Percentiles rank a stretch among this genome's conserved stretches.
Conservation (phyloP, 345 rosid species). For the Gossypioides kirkii region DNA sequence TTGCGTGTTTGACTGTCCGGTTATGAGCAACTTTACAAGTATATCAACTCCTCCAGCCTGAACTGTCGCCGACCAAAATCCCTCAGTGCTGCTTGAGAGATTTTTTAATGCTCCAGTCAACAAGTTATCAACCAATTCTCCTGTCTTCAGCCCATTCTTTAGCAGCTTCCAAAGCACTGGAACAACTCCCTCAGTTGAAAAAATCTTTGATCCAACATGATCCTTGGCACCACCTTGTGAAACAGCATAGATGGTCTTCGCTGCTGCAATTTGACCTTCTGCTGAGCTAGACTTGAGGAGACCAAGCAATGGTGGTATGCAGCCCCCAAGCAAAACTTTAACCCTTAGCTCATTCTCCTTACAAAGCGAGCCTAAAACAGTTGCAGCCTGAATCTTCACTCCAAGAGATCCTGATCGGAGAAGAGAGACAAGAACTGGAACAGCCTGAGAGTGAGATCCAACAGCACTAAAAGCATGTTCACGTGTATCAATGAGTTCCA, state of each 20-base stretch:
- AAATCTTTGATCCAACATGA: constrained; percentile 96
- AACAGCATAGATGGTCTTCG: constrained; percentile 93
- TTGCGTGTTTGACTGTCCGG: constrained; percentile 76
- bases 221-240: constrained; percentile 96
- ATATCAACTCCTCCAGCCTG: constrained; percentile 97
- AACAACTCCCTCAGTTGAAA: constrained; percentile 99
- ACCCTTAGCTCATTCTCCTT: constrained; percentile 98
- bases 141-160: constrained; percentile 65
- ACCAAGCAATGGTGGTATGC: constrained; percentile 99
- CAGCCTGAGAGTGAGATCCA: constrained; percentile 99
- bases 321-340: constrained; percentile 97
- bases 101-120: constrained; percentile 93
- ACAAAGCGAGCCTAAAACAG: constrained; percentile 92
- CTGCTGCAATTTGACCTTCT: constrained; percentile 95
- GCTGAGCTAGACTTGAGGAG: constrained; percentile 94
- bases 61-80: constrained; percentile 87
- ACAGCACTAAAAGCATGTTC: constrained; percentile 98
- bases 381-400: constrained; percentile 94
- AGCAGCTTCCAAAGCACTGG: constrained; percentile 91
- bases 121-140: constrained; percentile 76
- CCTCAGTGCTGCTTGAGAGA: constrained; percentile 88
- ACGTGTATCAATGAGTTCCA: constrained; percentile 88
- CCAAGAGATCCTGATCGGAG: constrained; percentile 94
- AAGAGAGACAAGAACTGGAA: constrained; percentile 98
- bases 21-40: constrained; percentile 87